Percentiles rank a stretch among this genome's conserved stretches.
Evolutionary conservation across 345 rosid species (phyloP).

Genomic region (Psidium friedrichsthalianum): DNA sequence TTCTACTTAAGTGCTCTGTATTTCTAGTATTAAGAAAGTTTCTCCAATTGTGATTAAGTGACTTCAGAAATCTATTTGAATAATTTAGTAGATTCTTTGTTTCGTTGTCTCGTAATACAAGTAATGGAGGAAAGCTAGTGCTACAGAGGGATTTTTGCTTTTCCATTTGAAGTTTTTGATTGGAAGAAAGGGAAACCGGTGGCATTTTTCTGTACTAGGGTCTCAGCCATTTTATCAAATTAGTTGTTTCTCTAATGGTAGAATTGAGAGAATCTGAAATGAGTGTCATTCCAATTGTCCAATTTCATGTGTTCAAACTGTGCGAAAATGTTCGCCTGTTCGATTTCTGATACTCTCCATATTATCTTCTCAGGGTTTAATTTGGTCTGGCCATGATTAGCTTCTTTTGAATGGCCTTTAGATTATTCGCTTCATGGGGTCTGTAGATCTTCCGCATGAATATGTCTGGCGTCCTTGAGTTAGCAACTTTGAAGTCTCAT

Average conservation of each 20-base stretch:
- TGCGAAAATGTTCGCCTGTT: not conserved
- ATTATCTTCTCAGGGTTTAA: not conserved
- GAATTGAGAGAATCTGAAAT: not conserved
- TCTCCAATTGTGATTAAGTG: not conserved
- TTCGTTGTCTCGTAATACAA: not conserved
- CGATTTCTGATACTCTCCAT: not conserved
- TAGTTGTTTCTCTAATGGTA: not conserved
- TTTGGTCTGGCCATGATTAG: not conserved
- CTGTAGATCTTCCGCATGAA: not conserved
- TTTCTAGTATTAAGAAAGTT: not conserved
- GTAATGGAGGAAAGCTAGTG: not conserved
- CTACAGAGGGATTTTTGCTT: not conserved
- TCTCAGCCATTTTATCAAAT: not conserved
- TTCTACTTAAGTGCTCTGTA: not conserved
- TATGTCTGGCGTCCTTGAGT: not conserved
- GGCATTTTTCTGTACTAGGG: not conserved
- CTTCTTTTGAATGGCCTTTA: not conserved
- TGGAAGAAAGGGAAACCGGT: not conserved
- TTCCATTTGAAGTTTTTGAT: not conserved
- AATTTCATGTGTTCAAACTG: not conserved
- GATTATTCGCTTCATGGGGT: not conserved
- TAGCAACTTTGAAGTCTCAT: not conserved
- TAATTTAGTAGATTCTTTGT: not conserved
- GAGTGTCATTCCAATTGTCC: not conserved
- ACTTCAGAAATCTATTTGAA: not conserved